Base-by-base conservation (phyloP, 495 filamentous ascomycete genomes). In the Tuber magnatum region DNA sequence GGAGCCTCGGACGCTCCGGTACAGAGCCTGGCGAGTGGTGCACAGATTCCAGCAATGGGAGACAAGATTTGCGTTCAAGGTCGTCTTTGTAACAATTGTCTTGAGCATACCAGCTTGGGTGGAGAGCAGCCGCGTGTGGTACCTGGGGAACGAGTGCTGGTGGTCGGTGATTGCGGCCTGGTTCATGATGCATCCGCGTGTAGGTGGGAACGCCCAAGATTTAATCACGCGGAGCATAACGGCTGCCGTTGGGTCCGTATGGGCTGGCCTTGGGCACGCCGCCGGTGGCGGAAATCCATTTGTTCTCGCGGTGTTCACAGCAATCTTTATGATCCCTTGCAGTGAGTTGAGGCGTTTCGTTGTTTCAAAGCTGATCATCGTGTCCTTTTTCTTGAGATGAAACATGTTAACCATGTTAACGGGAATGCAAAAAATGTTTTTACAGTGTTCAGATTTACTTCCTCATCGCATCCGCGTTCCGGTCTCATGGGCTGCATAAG, bases 1-100 rank as follows among this genome's bases (percentile, higher is more conserved):
- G 32, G 80, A 83, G 61, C 79, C 80, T 65, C 80, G 80, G 43
- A 83, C 80, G 24, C 72, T 85, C 8, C 82, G 88, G 46, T 85
- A 86, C 73, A 78, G 72, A 48, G 70, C 86, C 6, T 90, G 88
- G 88, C 73, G 77, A 41, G 42, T 87, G 18, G 73, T 88, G 1
- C 88, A 89, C 75, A 84, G 86, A 8, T 72, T 90, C 14, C 88
- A 90, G 75, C 87, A 87, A 1, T 90, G 88, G 71, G 88, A 90
- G 74, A 85, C 85, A 48, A 84, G 86, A 39, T 90, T 88, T 81
- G 88, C 88, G 24, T 83, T 90, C 72, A 90, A 89, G 81, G 86
- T 88, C 10, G 84, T 84, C 18, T 76, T 87, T 14, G 84, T 87
- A 48, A 88, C 84, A 12, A 84, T 85, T 3, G 73, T 88, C 14